phyloP scores from a whole-genome alignment of 495 filamentous ascomycete species.

The Apodospora peruviana region DNA sequence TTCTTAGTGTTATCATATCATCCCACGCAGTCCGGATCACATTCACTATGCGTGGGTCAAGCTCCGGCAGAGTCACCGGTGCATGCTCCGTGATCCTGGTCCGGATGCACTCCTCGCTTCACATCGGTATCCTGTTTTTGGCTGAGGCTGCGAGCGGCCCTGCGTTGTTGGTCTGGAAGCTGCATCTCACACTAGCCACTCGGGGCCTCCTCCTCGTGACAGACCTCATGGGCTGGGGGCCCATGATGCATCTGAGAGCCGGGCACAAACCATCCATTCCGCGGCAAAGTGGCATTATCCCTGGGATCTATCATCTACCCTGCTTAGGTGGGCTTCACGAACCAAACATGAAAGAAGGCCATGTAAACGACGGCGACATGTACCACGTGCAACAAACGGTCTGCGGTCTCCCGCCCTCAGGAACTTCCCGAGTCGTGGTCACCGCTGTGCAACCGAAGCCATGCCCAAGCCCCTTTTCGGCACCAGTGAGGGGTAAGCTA shows the following conservation, averaged over 20 bases:
- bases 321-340: neutral
- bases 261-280: neutral
- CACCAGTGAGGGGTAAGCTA: slow-evolving; percentile 18
- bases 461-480: slow-evolving; percentile 9
- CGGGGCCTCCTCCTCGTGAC: slow-evolving; percentile 11
- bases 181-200: slow-evolving; percentile 14
- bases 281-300: neutral
- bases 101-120: neutral
- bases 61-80: neutral
- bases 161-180: slow-evolving; percentile 22
- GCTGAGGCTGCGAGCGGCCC: slow-evolving; percentile 16
- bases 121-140: slow-evolving; percentile 9
- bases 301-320: neutral
- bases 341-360: neutral
- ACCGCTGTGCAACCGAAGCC: slow-evolving; percentile 22
- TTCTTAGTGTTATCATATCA: slow-evolving; percentile 2
- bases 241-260: neutral
- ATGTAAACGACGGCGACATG: slow-evolving; percentile 1
- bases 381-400: slow-evolving; percentile 24
- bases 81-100: neutral
- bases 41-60: slow-evolving; percentile 4
- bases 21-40: neutral
- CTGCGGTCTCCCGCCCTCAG: slow-evolving; percentile 21
- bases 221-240: neutral
- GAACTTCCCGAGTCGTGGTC: slow-evolving; percentile 9